phyloP scores from a whole-genome alignment of 176 grass and related monocot species.

The Saccharum officinarum region DNA sequence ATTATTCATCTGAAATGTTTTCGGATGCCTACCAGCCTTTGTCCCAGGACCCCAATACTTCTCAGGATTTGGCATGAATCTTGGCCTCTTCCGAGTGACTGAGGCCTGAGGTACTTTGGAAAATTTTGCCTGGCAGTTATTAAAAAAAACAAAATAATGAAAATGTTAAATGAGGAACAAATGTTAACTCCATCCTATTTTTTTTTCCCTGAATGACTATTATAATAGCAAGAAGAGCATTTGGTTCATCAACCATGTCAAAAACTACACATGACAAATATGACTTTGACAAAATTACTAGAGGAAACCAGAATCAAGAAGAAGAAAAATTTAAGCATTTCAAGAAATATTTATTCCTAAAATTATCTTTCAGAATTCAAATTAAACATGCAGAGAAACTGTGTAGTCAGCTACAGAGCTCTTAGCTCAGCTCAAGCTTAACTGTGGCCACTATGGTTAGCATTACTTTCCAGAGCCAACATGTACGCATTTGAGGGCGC shows the following conservation, averaged over 20 bases:
- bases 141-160: background rate
- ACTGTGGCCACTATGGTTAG: background rate
- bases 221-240: background rate
- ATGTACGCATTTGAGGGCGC: background rate
- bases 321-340: background rate
- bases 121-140: conserved; percentile 40
- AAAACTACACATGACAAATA: background rate
- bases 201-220: background rate
- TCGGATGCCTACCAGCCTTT: conserved; percentile 48
- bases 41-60: conserved; percentile 56
- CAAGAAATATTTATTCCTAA: background rate
- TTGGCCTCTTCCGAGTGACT: conserved; percentile 25
- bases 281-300: background rate
- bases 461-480: background rate
- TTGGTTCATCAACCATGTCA: background rate
- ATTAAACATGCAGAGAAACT: background rate
- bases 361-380: background rate
- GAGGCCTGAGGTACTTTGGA: conserved; percentile 2
- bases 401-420: background rate
- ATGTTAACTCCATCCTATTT: background rate
- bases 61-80: conserved; percentile 58
- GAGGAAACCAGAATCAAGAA: background rate
- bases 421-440: background rate
- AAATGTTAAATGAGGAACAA: background rate
- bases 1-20: conserved; percentile 19